These are phyloP conservation scores for Meyerozyma elateridarum DNA, from an alignment of 1,139 yeast species.

Conservation along the genomic window DNA sequence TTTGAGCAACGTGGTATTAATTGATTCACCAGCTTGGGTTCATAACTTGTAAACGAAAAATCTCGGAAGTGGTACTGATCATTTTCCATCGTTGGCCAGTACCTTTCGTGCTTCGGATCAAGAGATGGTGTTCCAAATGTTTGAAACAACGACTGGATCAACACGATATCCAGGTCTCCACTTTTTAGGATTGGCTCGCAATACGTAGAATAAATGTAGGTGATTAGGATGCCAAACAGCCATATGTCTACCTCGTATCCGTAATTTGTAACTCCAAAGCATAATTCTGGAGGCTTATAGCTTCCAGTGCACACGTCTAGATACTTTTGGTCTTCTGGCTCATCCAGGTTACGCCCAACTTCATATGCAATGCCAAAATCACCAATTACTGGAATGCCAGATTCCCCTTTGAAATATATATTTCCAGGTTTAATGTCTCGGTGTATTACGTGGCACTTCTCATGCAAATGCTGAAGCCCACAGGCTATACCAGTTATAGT, in stretches of 20 bases:
- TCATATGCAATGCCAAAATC: conserved; percentile 78
- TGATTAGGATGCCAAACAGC: conserved; percentile 68
- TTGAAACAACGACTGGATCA: conserved; percentile 58
- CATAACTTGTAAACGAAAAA: conserved; percentile 20
- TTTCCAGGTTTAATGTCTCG: conserved; percentile 85
- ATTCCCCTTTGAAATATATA: conserved; percentile 44
- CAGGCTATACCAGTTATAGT: conserved; percentile 19
- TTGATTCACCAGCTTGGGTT: conserved; percentile 9
- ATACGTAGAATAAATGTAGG: conserved; percentile 50
- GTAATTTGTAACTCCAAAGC: conserved; percentile 66
- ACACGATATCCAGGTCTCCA: conserved; percentile 54
- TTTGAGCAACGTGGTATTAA: conserved; percentile 28
- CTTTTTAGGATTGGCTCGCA: conserved; percentile 39
- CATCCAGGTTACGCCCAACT: conserved; percentile 31
- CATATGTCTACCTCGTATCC: conserved; percentile 69
- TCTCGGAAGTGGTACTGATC: conserved; percentile 29
- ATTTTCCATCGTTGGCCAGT: conserved; percentile 35
- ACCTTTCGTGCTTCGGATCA: conserved; percentile 16
- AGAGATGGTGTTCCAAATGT: conserved; percentile 63
- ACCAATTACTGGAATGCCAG: conserved; percentile 45
- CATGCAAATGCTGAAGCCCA: conserved; percentile 24
- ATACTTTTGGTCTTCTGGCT: conserved; percentile 43
- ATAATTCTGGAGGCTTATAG: conserved; percentile 81
- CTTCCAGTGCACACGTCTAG: conserved; percentile 74
- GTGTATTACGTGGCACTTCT: conserved; percentile 58